phyloP scores from a whole-genome alignment of 305 asterid species.

The Lippia alba region DNA sequence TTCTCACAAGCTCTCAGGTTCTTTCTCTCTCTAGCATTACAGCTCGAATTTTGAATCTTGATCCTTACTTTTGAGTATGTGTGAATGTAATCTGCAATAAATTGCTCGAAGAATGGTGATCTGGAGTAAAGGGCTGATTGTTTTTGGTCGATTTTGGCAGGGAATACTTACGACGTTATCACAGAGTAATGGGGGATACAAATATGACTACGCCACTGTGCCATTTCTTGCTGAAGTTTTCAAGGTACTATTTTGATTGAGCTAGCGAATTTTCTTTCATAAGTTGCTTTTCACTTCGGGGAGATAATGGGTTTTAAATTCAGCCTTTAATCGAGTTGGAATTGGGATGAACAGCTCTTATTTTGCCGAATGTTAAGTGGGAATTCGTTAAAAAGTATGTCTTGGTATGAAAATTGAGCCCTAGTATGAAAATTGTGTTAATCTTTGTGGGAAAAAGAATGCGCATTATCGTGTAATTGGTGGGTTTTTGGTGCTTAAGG shows the following conservation, averaged over 20 bases:
- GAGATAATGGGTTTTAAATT: not conserved
- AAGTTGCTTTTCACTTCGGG: not conserved
- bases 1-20: conserved; percentile 97
- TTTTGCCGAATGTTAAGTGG: conserved; percentile 1
- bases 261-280: not conserved
- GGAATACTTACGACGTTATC: conserved; percentile 92
- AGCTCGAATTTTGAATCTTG: conserved; percentile 32
- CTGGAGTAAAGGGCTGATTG: conserved; percentile 25
- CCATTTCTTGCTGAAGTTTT: conserved; percentile 98
- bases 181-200: conserved; percentile 84
- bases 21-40: conserved; percentile 1
- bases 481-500: not conserved
- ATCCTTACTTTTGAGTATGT: conserved; percentile 24
- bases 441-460: not conserved
- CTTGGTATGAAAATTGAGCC: not conserved
- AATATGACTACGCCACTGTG: conserved; percentile 91
- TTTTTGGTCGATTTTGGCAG: conserved; percentile 52
- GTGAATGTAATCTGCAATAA: not conserved
- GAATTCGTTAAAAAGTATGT: not conserved
- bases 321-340: conserved; percentile 3
- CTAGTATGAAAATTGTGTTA: not conserved
- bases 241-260: conserved; percentile 56
- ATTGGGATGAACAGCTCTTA: not conserved
- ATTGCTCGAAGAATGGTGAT: conserved; percentile 19
- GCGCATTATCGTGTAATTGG: conserved; percentile 4